Evolutionary conservation across 1,284 basidiomycete species (phyloP).

Genomic region (Leccinum huronense): DNA sequence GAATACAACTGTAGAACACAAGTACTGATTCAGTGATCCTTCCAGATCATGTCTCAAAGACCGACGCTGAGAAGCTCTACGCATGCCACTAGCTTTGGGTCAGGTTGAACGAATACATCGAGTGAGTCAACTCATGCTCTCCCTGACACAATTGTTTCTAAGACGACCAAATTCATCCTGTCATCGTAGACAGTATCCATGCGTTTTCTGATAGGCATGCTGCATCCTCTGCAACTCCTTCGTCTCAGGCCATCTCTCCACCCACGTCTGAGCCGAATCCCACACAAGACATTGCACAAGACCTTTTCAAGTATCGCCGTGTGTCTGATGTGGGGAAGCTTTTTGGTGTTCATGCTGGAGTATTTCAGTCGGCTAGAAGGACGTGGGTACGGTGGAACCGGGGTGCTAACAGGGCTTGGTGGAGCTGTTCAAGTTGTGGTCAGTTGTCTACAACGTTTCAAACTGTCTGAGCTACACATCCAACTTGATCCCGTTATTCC

Average conservation of each 20-base stretch:
- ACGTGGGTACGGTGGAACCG: slow-evolving; percentile 25
- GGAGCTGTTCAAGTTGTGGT: slow-evolving; percentile 57
- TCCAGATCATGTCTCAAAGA: slow-evolving; percentile 76
- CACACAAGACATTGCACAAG: slow-evolving; percentile 73
- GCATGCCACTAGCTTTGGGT: slow-evolving; percentile 85
- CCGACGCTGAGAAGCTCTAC: slow-evolving; percentile 88
- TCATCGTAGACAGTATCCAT: slow-evolving; percentile 65
- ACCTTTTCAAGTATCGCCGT: slow-evolving; percentile 75
- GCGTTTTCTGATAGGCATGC: slow-evolving; percentile 63
- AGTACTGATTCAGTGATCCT: slow-evolving; percentile 10
- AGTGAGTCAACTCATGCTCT: slow-evolving; percentile 42
- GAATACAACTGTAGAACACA: not conserved
- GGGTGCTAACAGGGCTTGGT: slow-evolving; percentile 34
- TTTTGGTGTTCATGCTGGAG: slow-evolving; percentile 51
- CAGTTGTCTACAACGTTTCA: slow-evolving; percentile 26
- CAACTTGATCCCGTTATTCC: not conserved
- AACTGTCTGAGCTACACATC: not conserved
- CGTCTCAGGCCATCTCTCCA: slow-evolving; percentile 15
- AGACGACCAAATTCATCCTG: slow-evolving; percentile 41
- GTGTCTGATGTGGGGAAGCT: slow-evolving; percentile 60
- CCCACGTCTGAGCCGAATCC: slow-evolving; percentile 21
- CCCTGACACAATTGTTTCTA: slow-evolving; percentile 2
- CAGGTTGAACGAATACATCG: slow-evolving; percentile 70
- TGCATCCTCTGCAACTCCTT: slow-evolving; percentile 47
- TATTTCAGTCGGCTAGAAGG: slow-evolving; percentile 30